Base-by-base conservation (phyloP, 164 flowering plant species). In the Santalum album region DNA sequence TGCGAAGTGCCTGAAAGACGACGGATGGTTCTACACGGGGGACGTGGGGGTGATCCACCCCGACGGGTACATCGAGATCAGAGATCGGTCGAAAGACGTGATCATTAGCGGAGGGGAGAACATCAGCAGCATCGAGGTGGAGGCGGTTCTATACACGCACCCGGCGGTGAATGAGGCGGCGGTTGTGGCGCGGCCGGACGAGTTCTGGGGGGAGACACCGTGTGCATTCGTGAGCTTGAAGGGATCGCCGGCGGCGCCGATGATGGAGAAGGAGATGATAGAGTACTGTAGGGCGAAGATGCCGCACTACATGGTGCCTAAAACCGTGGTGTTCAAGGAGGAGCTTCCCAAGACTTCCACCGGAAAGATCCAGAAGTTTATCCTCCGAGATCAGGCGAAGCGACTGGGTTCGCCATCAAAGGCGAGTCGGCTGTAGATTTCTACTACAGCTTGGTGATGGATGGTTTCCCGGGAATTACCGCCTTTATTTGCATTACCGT, bases 61-160 rank as follows among this genome's bases (percentile, higher is more conserved):
- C 0, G 75, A 74, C 44, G 78, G 78, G 51, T 74, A 74, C 39
- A 2, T 74, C 14, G 78, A 74, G 57, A 65, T 74, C 20, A 74
- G 62, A 36, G 78, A 74, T 36, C 39, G 78, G 23, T 27, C 50
- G 21, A 69, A 73, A 59, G 83, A 69, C 18, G 75, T 78, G 42
- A 74, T 73, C 62, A 75, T 76, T 50, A 73, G 75, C 44, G 83
- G 83, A 0, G 83, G 83, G 0, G 83, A 78, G 57, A 78, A 78
- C 44, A 3, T 78, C 54, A 78, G 83, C 68, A 71, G 76, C 20
- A 70, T 79, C 2, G 77, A 79, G 65, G 79, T 79, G 11, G 84
- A 79, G 62, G 67, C 81, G 46, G 73, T 75, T 19, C 59, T 79
- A 35, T 76, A 72, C 42, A 24, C 60, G 20, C 60, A 76, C 53